These are phyloP conservation scores for Arxiozyma telluris DNA, from an alignment of 1,139 yeast species.

Conservation along the genomic window DNA sequence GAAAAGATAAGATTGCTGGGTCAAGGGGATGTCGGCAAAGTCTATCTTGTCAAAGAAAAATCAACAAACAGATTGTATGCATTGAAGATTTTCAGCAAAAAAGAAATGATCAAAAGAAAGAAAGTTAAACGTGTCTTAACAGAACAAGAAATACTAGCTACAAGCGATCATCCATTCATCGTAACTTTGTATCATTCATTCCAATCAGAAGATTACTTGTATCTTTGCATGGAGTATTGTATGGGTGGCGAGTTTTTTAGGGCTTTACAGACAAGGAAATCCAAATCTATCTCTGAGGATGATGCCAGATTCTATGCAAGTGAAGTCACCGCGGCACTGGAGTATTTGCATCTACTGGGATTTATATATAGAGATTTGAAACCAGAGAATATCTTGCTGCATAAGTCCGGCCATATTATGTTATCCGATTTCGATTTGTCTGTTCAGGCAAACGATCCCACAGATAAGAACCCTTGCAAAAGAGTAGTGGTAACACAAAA, in stretches of 20 bases:
- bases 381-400: constrained; percentile 88
- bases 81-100: constrained; percentile 81
- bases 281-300: constrained; percentile 75
- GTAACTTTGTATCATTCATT: constrained; percentile 94
- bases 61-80: constrained; percentile 70
- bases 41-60: constrained; percentile 80
- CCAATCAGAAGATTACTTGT: constrained; percentile 88
- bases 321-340: constrained; percentile 95
- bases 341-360: constrained; percentile 92
- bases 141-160: constrained; percentile 92
- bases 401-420: constrained; percentile 97
- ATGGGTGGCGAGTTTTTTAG: constrained; percentile 99
- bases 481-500: constrained; percentile 3
- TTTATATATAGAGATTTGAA: constrained; percentile 90
- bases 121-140: constrained; percentile 91
- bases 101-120: constrained; percentile 90
- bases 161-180: constrained; percentile 93
- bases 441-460: constrained; percentile 70
- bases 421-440: constrained; percentile 92
- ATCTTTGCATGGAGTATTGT: constrained; percentile 96
- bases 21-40: constrained; percentile 97
- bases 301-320: constrained; percentile 95
- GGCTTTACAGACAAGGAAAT: constrained; percentile 84
- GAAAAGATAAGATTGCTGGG: constrained; percentile 84
- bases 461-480: constrained; percentile 37